Evolutionary conservation across 2,329 filamentous ascomycete species (phyloP), one percentile per base, ranked within the genome.

Genomic region (Venturiaceae sp.): DNA sequence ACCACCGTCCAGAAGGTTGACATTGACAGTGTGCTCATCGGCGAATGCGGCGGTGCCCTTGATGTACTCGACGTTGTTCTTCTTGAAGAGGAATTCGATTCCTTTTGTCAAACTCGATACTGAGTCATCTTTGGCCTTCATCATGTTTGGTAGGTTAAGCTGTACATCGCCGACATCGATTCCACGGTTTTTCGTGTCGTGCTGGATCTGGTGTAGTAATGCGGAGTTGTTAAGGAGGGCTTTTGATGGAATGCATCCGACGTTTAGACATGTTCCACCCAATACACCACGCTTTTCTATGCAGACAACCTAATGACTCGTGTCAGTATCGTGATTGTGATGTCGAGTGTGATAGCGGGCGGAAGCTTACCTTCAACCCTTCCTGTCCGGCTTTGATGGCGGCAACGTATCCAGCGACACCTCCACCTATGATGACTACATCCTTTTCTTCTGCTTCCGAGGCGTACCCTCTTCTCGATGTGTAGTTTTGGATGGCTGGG

Each of bases 191-290:
- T 96, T 96, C 65, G 91, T 92, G 80, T 99, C 94, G 80, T 99
- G 92, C 62, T 95, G 84, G 71, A 96, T 88, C 77, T 92, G 88
- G 80, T 97, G 92, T 82, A 97, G 97, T 62, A 97, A 83, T 75
- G 96, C 91, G 68, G 94, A 96, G 83, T 97, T 97, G 86, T 97
- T 99, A 75, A 99, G 89, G 66, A 99, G 90, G 63, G 94, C 96
- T 79, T 99, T 99, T 65, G 94, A 99, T 65, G 94, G 94, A 72
- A 99, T 99, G 79, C 94, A 99, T 78, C 94, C 94, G 71, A 99
- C 94, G 75, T 99, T 99, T 70, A 99, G 80, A 81, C 94, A 99
- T 69, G 94, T 99, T 73, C 94, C 94, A 69, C 94, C 94, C 68
- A 99, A 86, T 61, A 84, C 82, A 66, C 94, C 94, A 72, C 94